Conservation (phyloP, 2,329 filamentous ascomycete species). For the Karstenula rhodostoma region DNA sequence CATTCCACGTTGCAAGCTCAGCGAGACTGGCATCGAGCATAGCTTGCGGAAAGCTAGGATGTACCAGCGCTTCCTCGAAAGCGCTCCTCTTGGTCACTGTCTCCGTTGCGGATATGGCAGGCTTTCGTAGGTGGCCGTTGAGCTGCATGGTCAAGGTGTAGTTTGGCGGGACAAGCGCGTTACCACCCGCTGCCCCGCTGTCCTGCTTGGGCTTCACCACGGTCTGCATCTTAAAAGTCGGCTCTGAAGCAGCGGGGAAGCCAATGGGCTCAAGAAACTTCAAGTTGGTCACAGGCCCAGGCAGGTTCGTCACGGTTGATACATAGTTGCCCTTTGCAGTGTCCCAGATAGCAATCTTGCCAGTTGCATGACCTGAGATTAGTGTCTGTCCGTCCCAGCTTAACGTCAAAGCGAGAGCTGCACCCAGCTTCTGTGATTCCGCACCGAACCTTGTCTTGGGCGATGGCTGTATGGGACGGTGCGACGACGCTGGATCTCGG, state of each 20-base stretch:
- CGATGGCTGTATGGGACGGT: slow-evolving; percentile 58
- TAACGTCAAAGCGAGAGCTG: slow-evolving; percentile 72
- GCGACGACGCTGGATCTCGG: slow-evolving; percentile 63
- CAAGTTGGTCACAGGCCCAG: slow-evolving; percentile 84
- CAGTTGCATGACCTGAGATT: slow-evolving; percentile 81
- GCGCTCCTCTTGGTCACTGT: slow-evolving; percentile 25
- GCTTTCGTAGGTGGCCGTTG: slow-evolving; percentile 40
- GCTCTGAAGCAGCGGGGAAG: slow-evolving; percentile 47
- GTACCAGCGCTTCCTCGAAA: slow-evolving; percentile 54
- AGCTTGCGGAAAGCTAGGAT: slow-evolving; percentile 52
- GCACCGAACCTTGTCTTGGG: slow-evolving; percentile 54
- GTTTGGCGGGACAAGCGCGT: slow-evolving; percentile 57
- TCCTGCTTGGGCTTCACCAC: slow-evolving; percentile 84
- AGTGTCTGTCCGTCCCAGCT: slow-evolving; percentile 84
- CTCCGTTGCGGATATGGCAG: slow-evolving; percentile 42
- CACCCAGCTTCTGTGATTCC: slow-evolving; percentile 70
- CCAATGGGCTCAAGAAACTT: slow-evolving; percentile 71
- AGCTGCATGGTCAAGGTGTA: slow-evolving; percentile 74
- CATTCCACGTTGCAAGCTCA: slow-evolving; percentile 42
- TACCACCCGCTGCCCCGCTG: slow-evolving; percentile 51
- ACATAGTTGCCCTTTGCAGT: slow-evolving; percentile 73
- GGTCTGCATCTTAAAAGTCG: slow-evolving; percentile 61
- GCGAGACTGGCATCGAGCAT: slow-evolving; percentile 51
- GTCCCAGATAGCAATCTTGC: slow-evolving; percentile 83
- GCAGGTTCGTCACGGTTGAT: slow-evolving; percentile 73